These are phyloP conservation scores for Serendipita indica DNA, from an alignment of 768 basidiomycete species.

Conservation along the genomic window DNA sequence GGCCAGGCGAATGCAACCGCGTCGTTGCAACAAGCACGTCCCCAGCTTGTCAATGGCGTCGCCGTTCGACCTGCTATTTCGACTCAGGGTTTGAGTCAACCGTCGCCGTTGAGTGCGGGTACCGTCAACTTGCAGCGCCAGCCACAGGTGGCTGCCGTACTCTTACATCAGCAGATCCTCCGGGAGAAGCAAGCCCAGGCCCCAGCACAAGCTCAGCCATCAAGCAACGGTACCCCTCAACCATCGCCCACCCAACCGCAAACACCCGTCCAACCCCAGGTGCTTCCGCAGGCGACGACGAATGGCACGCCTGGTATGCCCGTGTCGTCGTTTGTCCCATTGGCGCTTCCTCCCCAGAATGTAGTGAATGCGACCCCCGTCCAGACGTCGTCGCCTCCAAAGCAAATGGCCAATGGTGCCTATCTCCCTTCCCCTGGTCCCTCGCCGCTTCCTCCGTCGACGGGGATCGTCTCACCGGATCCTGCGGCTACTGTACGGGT, in stretches of 20 bases:
- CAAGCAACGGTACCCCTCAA: not conserved
- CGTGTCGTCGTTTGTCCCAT: not conserved
- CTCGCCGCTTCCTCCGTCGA: not conserved
- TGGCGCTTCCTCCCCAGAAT: too few species aligned
- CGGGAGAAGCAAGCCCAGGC: not conserved
- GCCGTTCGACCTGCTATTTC: not conserved
- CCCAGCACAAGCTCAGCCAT: slow-evolving; percentile 3
- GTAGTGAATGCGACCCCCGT: not conserved
- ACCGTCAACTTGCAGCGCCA: not conserved
- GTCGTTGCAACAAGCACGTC: not conserved
- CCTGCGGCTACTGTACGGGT: slow-evolving; percentile 1
- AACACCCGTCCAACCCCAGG: slow-evolving; percentile 2
- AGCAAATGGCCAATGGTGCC: not conserved
- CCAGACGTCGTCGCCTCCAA: not conserved
- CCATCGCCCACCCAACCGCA: not conserved
- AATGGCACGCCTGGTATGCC: not conserved
- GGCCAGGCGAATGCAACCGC: not conserved
- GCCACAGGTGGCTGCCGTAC: not conserved
- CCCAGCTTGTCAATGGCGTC: not conserved
- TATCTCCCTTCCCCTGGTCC: not conserved
- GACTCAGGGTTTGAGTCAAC: not conserved
- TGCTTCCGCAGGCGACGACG: not conserved
- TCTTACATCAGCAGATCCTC: not conserved
- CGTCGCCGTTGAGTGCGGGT: too few species aligned
- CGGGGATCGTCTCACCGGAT: not conserved